Base-by-base conservation (phyloP, 371 early-diverging fungal genomes). In the Rhizopus delemar region DNA sequence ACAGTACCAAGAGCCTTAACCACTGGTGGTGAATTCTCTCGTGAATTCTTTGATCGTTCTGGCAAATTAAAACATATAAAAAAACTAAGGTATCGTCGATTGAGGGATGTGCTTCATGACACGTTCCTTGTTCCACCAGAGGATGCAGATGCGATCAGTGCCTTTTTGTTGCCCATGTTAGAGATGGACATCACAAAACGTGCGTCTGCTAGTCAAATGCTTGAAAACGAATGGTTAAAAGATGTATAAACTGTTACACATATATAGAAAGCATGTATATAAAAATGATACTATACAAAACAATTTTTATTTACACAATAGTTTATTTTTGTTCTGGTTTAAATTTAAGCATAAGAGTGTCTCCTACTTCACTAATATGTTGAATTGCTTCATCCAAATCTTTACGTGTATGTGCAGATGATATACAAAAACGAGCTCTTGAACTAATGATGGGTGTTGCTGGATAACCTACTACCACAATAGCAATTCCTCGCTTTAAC, bases 401-500 rank as follows among this genome's bases (percentile, higher is more conserved):
- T 74, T 95, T 93, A 67, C 85, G 87, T 15, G 94, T 95, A 74
- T 99, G 99, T 8, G 97, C 86, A 5, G 98, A 92, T 13, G 94
- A 93, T 39, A 99, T 71, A 77, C 99, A 99, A 86, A 99, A 95
- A 46, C 99, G 82, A 35, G 95, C 98, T 46, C 99, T 85, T 5
- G 93, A 91, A 15, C 94, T 90, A 50, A 99, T 93, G 55, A 99
- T 94, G n/a, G 99, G 95, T 0, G 98, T 97, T 2, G 97, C 97
- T 0, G 99, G 99, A 80, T 97, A 98, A 15, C 97, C 97, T 5
- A 99, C 99, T 2, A 99, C 98, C 5, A 99, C 99, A 16, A 98
- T 94, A 7, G 99, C 99, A 61, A 99, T 85, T 48, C 93, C 93
- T 36, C 96, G 87, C 63, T 89, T 84, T 38, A 97, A 81, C 68